Conservation (phyloP, 495 filamentous ascomycete genomes). For the Penicillium robsamsonii region DNA sequence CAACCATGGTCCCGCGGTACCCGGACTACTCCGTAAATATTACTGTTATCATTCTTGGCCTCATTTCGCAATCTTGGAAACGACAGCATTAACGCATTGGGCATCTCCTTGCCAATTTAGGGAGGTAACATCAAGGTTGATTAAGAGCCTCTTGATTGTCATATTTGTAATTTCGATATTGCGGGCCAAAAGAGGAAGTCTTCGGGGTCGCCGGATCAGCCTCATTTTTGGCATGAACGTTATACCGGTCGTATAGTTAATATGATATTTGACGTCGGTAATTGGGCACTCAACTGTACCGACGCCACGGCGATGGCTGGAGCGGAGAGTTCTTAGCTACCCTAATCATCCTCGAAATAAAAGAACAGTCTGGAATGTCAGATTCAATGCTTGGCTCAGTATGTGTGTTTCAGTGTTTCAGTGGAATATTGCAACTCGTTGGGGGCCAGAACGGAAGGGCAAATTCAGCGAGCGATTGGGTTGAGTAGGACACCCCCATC, state of each 20-base stretch:
- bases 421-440: neutral
- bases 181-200: slow-evolving; percentile 12
- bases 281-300: slow-evolving; percentile 8
- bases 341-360: slow-evolving; percentile 16
- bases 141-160: slow-evolving; percentile 1
- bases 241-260: slow-evolving; percentile 1
- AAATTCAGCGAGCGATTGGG: slow-evolving; percentile 7
- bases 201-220: slow-evolving; percentile 13
- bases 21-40: neutral
- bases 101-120: neutral
- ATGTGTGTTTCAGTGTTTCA: neutral
- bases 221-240: neutral
- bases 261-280: neutral
- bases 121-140: neutral
- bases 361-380: neutral
- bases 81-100: neutral
- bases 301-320: slow-evolving; percentile 18
- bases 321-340: slow-evolving; percentile 14
- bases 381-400: neutral
- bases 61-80: neutral
- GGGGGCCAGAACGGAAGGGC: slow-evolving; percentile 6
- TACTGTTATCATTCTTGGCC: neutral
- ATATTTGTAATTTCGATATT: neutral
- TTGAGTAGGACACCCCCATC: neutral
- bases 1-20: neutral